Percentiles rank a stretch among this genome's conserved stretches.
These are phyloP conservation scores for Pythium myriotylum DNA, from an alignment of 352 stramenopile genomes.

Conservation along the genomic window DNA sequence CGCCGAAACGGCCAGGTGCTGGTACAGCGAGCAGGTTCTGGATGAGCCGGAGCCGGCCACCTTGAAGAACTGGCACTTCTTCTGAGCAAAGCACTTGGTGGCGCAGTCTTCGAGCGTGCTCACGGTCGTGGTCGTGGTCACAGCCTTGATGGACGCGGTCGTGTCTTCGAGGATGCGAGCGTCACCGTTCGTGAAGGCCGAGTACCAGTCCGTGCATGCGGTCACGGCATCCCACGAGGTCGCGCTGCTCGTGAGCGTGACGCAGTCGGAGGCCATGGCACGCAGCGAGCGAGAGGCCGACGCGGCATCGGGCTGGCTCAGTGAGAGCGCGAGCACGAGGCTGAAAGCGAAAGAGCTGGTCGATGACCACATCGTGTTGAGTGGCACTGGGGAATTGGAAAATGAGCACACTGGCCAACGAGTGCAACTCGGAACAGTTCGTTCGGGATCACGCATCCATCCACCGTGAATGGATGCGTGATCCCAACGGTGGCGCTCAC, in stretches of 20 bases:
- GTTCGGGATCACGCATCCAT: too few species aligned
- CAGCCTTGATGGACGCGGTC: slow-evolving; percentile 23
- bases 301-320: not conserved
- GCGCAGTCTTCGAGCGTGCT: slow-evolving; percentile 31
- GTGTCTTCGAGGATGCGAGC: slow-evolving; percentile 27
- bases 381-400: too few species aligned
- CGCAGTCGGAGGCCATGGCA: slow-evolving; percentile 20
- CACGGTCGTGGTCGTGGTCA: slow-evolving; percentile 12
- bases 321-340: not conserved
- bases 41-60: slow-evolving; percentile 2
- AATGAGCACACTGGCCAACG: too few species aligned
- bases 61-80: slow-evolving; percentile 42
- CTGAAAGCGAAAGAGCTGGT: too few species aligned
- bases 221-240: slow-evolving; percentile 31
- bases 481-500: too few species aligned
- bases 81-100: slow-evolving; percentile 32
- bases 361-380: too few species aligned
- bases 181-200: slow-evolving; percentile 32
- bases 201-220: slow-evolving; percentile 35
- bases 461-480: too few species aligned
- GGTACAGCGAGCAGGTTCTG: slow-evolving; percentile 36
- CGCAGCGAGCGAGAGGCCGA: slow-evolving; percentile 11
- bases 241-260: slow-evolving; percentile 20
- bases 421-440: too few species aligned
- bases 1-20: slow-evolving; percentile 28